phyloP scores from a whole-genome alignment of 345 rosid species.

The Melaleuca alternifolia region DNA sequence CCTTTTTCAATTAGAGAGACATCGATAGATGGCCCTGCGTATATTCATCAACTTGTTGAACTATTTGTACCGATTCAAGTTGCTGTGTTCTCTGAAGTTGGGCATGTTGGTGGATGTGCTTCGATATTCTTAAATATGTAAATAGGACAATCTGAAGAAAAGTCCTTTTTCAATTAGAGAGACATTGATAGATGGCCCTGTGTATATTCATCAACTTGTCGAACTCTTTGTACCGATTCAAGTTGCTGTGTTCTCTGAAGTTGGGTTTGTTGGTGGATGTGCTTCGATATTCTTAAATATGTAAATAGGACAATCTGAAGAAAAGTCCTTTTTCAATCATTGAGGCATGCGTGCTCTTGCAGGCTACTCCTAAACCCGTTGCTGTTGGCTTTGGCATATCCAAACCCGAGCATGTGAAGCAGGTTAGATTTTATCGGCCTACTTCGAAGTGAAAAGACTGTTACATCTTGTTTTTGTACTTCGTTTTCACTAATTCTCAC shows the following conservation, averaged over 20 bases:
- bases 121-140: background rate
- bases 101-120: background rate
- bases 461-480: background rate
- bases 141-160: background rate
- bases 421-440: conserved; percentile 26
- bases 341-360: background rate
- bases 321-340: background rate
- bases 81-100: background rate
- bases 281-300: background rate
- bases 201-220: background rate
- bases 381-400: conserved; percentile 98
- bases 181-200: background rate
- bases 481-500: background rate
- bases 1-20: background rate
- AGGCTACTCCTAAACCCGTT: conserved; percentile 77
- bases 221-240: background rate
- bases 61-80: background rate
- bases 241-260: background rate
- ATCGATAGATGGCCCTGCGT: background rate
- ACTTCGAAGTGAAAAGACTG: background rate
- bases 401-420: conserved; percentile 82
- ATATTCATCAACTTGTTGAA: background rate
- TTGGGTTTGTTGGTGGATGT: background rate
- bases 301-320: background rate
- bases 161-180: background rate